These are phyloP conservation scores for Eucommia ulmoides DNA, from an alignment of 257 asterid genomes.

Conservation along the genomic window DNA sequence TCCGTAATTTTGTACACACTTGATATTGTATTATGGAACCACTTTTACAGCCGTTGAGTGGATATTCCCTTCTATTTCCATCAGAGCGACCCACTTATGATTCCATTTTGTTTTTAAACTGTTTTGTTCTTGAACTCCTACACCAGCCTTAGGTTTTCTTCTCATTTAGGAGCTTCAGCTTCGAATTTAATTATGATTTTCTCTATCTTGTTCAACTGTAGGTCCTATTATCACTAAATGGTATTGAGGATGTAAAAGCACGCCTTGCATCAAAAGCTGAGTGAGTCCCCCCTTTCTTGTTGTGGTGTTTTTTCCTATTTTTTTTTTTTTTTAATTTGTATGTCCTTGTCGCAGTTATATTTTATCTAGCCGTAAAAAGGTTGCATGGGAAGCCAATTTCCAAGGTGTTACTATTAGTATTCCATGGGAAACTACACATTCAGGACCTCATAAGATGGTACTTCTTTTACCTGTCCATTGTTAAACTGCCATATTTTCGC, in stretches of 20 bases:
- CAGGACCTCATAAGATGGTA: slow-evolving; percentile 43
- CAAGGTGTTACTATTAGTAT: slow-evolving; percentile 27
- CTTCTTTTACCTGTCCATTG: too few species aligned
- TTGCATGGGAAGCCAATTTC: slow-evolving; percentile 54
- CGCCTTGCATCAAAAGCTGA: slow-evolving; percentile 62
- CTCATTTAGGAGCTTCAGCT: too few species aligned
- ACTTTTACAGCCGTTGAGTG: too few species aligned
- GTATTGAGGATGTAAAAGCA: slow-evolving; percentile 43
- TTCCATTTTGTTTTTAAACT: too few species aligned
- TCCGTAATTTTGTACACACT: too few species aligned
- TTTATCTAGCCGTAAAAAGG: slow-evolving; percentile 57
- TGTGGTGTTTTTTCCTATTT: slow-evolving; percentile 5
- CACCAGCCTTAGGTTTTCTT: too few species aligned
- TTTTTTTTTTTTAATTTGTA: slow-evolving; percentile 1
- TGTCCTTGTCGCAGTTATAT: slow-evolving; percentile 46
- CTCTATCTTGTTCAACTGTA: slow-evolving; percentile 20
- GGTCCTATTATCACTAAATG: slow-evolving; percentile 67
- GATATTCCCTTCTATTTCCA: too few species aligned
- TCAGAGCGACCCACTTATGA: too few species aligned
- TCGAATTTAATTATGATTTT: slow-evolving; percentile 13
- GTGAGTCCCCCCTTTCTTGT: too few species aligned
- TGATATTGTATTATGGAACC: too few species aligned
- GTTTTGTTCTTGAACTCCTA: too few species aligned
- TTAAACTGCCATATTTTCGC: too few species aligned
- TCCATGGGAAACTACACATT: slow-evolving; percentile 35